Base-by-base conservation (phyloP, 2,329 filamentous ascomycete genomes). In the Rhynchosporium graminicola region DNA sequence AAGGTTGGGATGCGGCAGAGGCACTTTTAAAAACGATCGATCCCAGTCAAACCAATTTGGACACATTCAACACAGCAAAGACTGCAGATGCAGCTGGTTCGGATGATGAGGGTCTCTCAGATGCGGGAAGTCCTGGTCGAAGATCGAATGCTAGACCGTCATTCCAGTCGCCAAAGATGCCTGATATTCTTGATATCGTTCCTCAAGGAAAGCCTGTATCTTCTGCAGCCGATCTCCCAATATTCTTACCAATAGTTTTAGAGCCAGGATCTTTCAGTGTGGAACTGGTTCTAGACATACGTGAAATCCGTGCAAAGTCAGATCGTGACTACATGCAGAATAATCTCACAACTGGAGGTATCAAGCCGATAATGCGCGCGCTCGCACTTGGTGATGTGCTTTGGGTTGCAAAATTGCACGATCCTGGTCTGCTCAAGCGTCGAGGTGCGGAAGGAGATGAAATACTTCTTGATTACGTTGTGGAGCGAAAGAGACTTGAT, bases 401-500 rank as follows among this genome's bases (percentile, higher is more conserved):
- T 63, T 95, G 91, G 91, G 82, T 95, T 40, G 91, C 91, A 46
- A 91, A 89, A 73, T 86, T 84, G 70, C 80, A 86, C 68, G 83
- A 90, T 63, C 77, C 84, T 0, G 75, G 75, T 9, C 78, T 85
- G 33, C 79, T 91, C 4, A 70, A 80, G 1, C 78, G 78, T 4
- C 77, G 83, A 57, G 87, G 87, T 12, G 78, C 79, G 1, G 84
- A 88, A 70, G 86, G 87, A 15, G 82, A 86, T 63, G 90, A 93
- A 73, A 76, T 94, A 12, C 85, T 92, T 52, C 79, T 95, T 4
- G 90, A 94, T 74, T 91, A 87, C 81, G 90, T 95, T 50, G 83
- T 92, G 1, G 91, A 95, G 76, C 83, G 91, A 64, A 95, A 95
- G 73, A 82, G 91, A 8, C 81, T 93, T 0, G 90, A 94, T 71